Percentiles rank a stretch among this genome's conserved stretches.
Evolutionary conservation across 2,329 filamentous ascomycete genomes (phyloP).

Genomic region (Fusarium miscanthi): DNA sequence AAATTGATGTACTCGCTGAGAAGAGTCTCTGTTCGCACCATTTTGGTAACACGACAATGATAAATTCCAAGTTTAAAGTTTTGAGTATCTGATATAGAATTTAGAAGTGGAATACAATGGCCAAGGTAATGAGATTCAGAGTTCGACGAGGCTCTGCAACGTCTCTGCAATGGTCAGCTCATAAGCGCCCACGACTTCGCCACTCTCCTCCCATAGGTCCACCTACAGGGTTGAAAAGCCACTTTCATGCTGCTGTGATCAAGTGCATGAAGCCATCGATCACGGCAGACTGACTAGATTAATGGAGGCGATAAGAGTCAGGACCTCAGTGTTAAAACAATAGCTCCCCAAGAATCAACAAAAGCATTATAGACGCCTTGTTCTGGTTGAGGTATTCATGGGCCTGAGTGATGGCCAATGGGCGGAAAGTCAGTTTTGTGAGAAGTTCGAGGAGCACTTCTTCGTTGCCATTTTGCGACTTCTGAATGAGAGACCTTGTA

Average conservation of each 20-base stretch:
- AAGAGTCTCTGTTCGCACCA: neutral
- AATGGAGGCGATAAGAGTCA: no score
- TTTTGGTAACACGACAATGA: neutral
- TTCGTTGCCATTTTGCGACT: slow-evolving; percentile 33
- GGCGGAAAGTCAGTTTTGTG: slow-evolving; percentile 45
- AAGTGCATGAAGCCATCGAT: neutral
- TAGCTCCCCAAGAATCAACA: no score
- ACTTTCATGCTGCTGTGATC: neutral
- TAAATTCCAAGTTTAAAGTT: fast-evolving
- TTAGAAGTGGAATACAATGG: neutral
- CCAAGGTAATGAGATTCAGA: neutral
- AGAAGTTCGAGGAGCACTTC: slow-evolving; percentile 43
- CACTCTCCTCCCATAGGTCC: neutral
- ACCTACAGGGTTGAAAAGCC: neutral
- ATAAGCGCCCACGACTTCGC: neutral
- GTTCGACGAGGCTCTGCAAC: neutral
- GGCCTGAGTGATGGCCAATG: slow-evolving; percentile 52
- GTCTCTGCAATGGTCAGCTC: neutral
- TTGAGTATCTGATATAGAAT: fast-evolving
- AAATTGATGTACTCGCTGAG: slow-evolving; percentile 11
- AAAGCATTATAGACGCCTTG: neutral
- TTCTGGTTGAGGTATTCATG: slow-evolving; percentile 50
- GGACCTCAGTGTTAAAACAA: no score
- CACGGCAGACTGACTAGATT: neutral
- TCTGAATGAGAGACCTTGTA: slow-evolving; percentile 9